These are phyloP conservation scores for Mollisiaceae sp. DNA, from an alignment of 2,329 filamentous ascomycete species.

Conservation along the genomic window DNA sequence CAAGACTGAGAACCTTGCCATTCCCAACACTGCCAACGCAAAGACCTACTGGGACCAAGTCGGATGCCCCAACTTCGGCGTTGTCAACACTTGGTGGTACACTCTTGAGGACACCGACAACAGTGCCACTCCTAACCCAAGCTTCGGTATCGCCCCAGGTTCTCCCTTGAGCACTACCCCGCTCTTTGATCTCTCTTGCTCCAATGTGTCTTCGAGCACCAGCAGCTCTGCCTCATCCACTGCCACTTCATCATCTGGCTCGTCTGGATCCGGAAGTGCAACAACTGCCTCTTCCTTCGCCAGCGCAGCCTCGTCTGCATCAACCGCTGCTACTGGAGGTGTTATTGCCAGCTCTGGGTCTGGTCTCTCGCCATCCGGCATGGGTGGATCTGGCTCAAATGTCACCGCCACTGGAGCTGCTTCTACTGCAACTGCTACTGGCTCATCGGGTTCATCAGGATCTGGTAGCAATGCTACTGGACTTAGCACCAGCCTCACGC, in stretches of 20 bases:
- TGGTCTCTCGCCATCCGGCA: constrained; percentile 32
- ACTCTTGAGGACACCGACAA: constrained; percentile 70
- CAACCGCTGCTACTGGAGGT: constrained; percentile 20
- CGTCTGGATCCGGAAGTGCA: constrained; percentile 12
- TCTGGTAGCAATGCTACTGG: constrained; percentile 7
- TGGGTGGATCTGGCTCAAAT: constrained; percentile 19
- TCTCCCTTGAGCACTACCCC: constrained; percentile 57
- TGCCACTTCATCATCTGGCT: constrained; percentile 12
- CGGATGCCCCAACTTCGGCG: constrained; percentile 72
- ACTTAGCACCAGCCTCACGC: constrained; percentile 15
- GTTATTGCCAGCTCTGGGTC: constrained; percentile 27
- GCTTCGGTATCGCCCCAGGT: constrained; percentile 70
- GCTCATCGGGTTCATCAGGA: constrained; percentile 12
- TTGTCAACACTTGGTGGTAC: constrained; percentile 76
- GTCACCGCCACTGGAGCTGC: constrained; percentile 21
- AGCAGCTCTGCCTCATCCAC: constrained; percentile 28
- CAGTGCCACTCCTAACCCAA: constrained; percentile 64
- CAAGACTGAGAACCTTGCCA: constrained; percentile 62
- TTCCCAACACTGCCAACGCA: constrained; percentile 70
- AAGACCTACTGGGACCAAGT: constrained; percentile 82
- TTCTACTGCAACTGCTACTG: constrained; percentile 24
- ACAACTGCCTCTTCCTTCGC: constrained; percentile 10
- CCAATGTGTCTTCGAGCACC: constrained; percentile 39
- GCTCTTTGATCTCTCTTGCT: constrained; percentile 68
- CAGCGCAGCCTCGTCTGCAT: constrained; percentile 23